These are phyloP conservation scores for Mollisiaceae sp. DNA, from an alignment of 2,329 filamentous ascomycete genomes.

Conservation along the genomic window DNA sequence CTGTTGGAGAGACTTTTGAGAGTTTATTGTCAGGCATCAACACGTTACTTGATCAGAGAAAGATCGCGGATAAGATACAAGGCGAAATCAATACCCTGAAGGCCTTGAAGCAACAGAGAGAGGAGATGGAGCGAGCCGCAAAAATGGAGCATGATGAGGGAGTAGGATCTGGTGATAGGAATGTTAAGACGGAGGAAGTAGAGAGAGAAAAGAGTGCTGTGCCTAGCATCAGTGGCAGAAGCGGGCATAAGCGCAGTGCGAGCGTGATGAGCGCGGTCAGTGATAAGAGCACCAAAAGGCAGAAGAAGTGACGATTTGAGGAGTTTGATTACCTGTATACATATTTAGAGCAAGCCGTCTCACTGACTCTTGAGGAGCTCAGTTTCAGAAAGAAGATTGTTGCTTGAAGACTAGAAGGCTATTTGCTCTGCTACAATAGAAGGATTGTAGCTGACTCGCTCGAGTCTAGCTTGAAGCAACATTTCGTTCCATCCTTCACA, in stretches of 20 bases:
- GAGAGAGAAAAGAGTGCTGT: conserved; percentile 40
- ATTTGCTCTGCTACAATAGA: neutral
- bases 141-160: conserved; percentile 27
- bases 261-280: conserved; percentile 77
- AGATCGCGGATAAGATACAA: conserved; percentile 77
- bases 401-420: neutral
- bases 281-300: conserved; percentile 60
- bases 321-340: neutral
- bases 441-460: neutral
- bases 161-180: conserved; percentile 53
- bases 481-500: neutral
- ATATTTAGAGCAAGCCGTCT: neutral
- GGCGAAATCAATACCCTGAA: conserved; percentile 68
- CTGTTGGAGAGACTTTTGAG: conserved; percentile 75
- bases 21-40: conserved; percentile 70
- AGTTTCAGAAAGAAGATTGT: neutral
- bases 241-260: conserved; percentile 79
- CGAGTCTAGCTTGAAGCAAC: neutral
- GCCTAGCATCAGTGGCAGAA: conserved; percentile 61
- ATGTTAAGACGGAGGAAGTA: conserved; percentile 58
- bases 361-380: neutral
- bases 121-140: conserved; percentile 41
- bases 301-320: conserved; percentile 46
- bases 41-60: conserved; percentile 72
- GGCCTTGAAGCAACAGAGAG: conserved; percentile 54